These are phyloP conservation scores for Kuraishia hungarica DNA, from an alignment of 805 yeast species.

Conservation along the genomic window DNA sequence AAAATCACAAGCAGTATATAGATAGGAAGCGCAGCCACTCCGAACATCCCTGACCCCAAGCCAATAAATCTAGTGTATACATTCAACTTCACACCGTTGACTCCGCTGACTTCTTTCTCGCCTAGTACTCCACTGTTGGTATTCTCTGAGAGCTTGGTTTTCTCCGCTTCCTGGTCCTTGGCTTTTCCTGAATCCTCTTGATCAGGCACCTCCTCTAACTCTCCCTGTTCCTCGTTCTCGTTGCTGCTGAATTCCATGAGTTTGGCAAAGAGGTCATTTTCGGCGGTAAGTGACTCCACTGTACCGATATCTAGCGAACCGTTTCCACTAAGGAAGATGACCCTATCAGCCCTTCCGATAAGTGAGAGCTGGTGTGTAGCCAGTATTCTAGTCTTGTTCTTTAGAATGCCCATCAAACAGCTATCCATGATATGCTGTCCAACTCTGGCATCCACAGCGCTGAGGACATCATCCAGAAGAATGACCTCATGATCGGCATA, in stretches of 20 bases:
- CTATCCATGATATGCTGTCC: constrained; percentile 45
- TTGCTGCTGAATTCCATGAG: constrained; percentile 30
- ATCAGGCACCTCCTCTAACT: constrained; percentile 16
- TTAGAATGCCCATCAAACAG: constrained; percentile 54
- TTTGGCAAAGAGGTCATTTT: constrained; percentile 26
- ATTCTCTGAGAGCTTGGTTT: neutral
- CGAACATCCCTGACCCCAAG: constrained; percentile 47
- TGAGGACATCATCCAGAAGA: constrained; percentile 54
- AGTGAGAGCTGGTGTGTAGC: constrained; percentile 82
- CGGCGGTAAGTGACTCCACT: constrained; percentile 37
- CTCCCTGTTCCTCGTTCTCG: constrained; percentile 6
- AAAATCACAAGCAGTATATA: constrained; percentile 34
- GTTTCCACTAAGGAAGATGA: constrained; percentile 62
- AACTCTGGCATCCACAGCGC: constrained; percentile 71
- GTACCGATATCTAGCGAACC: constrained; percentile 56
- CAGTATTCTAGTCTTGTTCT: constrained; percentile 55
- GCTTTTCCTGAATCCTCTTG: constrained; percentile 15
- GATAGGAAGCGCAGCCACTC: constrained; percentile 19
- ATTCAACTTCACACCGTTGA: constrained; percentile 28
- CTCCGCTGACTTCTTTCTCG: constrained; percentile 22
- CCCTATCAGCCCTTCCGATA: constrained; percentile 58
- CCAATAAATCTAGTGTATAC: constrained; percentile 43
- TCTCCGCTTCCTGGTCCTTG: constrained; percentile 8
- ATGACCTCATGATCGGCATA: constrained; percentile 52
- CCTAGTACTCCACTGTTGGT: constrained; percentile 18